These are phyloP conservation scores for Chondrostereum purpureum DNA, from an alignment of 1,284 basidiomycete species.

Conservation along the genomic window DNA sequence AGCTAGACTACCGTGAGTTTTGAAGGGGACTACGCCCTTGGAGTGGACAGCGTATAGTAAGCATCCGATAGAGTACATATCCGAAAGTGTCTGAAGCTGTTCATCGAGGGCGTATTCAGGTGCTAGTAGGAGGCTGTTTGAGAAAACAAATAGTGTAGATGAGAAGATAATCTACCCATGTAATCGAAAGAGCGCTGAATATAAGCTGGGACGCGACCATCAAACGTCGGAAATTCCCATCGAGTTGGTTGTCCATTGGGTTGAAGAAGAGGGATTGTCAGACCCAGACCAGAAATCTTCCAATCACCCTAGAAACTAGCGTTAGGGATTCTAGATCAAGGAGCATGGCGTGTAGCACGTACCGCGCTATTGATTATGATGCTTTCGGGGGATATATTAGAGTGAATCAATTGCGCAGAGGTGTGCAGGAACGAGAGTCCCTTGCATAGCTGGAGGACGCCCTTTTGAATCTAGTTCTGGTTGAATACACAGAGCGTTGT, in stretches of 20 bases:
- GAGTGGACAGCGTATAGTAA: constrained; percentile 87
- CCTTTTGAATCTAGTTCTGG: constrained; percentile 97
- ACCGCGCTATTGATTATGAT: constrained; percentile 85
- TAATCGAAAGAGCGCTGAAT: constrained; percentile 94
- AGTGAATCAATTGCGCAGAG: constrained; percentile 87
- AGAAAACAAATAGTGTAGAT: neutral
- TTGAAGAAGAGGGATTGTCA: constrained; percentile 74
- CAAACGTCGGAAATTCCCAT: constrained; percentile 88
- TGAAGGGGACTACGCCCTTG: constrained; percentile 84
- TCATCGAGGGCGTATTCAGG: constrained; percentile 95
- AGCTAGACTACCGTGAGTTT: constrained; percentile 79
- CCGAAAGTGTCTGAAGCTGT: constrained; percentile 77
- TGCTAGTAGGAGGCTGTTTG: constrained; percentile 39
- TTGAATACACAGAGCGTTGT: constrained; percentile 9
- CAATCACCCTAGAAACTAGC: constrained; percentile 81
- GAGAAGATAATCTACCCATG: constrained; percentile 54
- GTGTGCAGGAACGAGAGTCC: constrained; percentile 90
- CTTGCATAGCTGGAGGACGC: constrained; percentile 89
- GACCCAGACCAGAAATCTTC: constrained; percentile 90
- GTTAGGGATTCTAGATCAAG: too few species aligned
- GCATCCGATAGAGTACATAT: constrained; percentile 93
- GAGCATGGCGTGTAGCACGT: constrained; percentile 20
- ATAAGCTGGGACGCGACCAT: constrained; percentile 73
- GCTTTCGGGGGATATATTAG: constrained; percentile 83
- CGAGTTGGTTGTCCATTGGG: constrained; percentile 70